Base-by-base conservation (phyloP, 805 yeast genomes). In the Candida takata region DNA sequence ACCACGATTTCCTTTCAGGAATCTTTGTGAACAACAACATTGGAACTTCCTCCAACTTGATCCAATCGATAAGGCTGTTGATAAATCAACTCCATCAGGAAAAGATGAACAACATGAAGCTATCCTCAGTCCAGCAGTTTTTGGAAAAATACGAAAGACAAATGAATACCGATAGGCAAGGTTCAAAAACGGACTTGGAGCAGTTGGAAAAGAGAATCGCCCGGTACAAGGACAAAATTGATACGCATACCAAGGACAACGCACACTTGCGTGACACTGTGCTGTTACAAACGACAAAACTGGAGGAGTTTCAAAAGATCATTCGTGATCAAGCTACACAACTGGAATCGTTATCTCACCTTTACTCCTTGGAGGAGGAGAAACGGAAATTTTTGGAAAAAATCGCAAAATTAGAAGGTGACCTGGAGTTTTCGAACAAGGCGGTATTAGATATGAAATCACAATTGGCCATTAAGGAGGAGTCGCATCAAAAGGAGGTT, bases 11-110 rank as follows among this genome's bases (percentile, higher is more conserved):
- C 12, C 60, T 70, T 34, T 64, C 74, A 11, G 84, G 83, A 1
- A 69, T 77, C 28, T 74, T 70, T 46, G 70, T 68, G 20, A 78
- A 78, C 47, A 67, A 81, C 24, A 74, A 74, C 36, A 67, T 80
- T 24, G 74, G 78, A 4, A 72, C 75, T 11, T 65, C 78, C 13
- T 64, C 75, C 1, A 70, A 64, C 29, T 57, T 81, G 36, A 77
- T 77, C 26, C 69, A 69, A 34, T 67, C 79, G 5, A 69, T 82
- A 8, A 69, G 72, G 37, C 57, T 69, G 15, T 56, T 84, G 27
- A 67, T 78, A 2, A 60, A 70, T 20, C 75, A 76, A 36, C 58
- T 83, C 14, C 68, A 76, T 34, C 64, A 71, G 43, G 76, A 77
- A 37, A 77, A 72, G 45, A 65, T 76, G 35, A 82, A 81, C 47